Conservation (phyloP, 2,329 filamentous ascomycete genomes). For the Onygenales sp. region DNA sequence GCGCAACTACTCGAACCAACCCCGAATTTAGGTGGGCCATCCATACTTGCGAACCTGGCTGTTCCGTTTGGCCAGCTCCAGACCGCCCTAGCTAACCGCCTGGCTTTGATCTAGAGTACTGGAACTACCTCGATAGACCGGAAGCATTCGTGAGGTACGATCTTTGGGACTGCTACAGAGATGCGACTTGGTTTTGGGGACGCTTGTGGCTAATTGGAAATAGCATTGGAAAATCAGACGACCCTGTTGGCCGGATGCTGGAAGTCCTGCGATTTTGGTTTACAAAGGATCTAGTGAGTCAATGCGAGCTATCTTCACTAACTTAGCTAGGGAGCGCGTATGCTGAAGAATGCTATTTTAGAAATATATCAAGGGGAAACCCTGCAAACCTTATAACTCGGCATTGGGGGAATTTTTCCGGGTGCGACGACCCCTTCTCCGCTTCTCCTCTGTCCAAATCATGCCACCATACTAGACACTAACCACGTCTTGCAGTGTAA, state of each 20-base stretch:
- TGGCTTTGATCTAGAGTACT: constrained; percentile 59
- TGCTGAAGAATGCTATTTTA: constrained; percentile 23
- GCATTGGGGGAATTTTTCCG: constrained; percentile 95
- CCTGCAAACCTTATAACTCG: constrained; percentile 98
- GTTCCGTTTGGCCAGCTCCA: neutral
- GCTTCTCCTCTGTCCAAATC: neutral
- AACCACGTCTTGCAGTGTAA: constrained; percentile 56
- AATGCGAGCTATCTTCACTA: neutral
- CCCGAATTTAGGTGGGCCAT: constrained; percentile 63
- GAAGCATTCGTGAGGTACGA: constrained; percentile 68
- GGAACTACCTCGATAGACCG: constrained; percentile 93
- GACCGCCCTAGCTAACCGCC: constrained; percentile 1
- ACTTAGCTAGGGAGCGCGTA: constrained; percentile 11
- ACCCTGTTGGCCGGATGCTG: constrained; percentile 86
- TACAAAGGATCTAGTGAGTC: constrained; percentile 73
- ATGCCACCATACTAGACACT: constrained; percentile 8
- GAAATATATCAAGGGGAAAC: constrained; percentile 98
- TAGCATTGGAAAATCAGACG: constrained; percentile 78
- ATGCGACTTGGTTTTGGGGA: neutral
- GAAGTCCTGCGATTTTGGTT: constrained; percentile 96
- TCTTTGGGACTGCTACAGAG: constrained; percentile 12
- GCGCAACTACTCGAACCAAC: constrained; percentile 92
- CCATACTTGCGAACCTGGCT: neutral
- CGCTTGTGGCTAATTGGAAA: constrained; percentile 10
- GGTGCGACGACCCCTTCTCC: constrained; percentile 41